These are phyloP conservation scores for Tuber magnatum DNA, from an alignment of 495 filamentous ascomycete species.

Conservation along the genomic window DNA sequence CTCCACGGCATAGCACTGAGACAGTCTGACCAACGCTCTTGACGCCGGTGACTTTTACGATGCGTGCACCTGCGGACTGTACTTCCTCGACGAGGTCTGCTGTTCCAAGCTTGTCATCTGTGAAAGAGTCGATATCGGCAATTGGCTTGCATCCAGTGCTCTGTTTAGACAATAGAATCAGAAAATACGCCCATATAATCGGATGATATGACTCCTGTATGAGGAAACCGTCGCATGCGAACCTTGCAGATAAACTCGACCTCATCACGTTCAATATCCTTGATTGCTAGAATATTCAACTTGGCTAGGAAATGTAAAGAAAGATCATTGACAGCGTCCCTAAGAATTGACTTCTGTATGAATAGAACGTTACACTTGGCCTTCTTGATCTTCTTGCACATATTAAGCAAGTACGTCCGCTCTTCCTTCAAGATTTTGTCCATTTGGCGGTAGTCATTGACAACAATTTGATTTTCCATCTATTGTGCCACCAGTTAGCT, in stretches of 20 bases:
- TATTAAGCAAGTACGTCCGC: slow-evolving; percentile 91
- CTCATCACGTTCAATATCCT: slow-evolving; percentile 97
- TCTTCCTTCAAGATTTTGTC: slow-evolving; percentile 99
- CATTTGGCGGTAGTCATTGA: slow-evolving; percentile 99
- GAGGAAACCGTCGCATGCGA: slow-evolving; percentile 6
- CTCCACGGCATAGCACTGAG: slow-evolving; percentile 86
- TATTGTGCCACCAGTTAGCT: slow-evolving; percentile 39
- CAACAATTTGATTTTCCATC: slow-evolving; percentile 99
- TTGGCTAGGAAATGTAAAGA: slow-evolving; percentile 95
- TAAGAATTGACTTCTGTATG: slow-evolving; percentile 96
- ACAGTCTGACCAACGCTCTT: slow-evolving; percentile 76
- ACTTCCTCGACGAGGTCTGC: slow-evolving; percentile 92
- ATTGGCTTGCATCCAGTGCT: slow-evolving; percentile 96
- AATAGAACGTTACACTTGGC: slow-evolving; percentile 98
- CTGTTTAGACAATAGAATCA: slow-evolving; percentile 36
- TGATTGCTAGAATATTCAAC: slow-evolving; percentile 88
- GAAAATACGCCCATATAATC: neutral
- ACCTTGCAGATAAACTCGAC: slow-evolving; percentile 98
- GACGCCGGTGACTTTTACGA: slow-evolving; percentile 90
- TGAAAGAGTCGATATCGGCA: slow-evolving; percentile 97
- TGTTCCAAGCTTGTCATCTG: slow-evolving; percentile 95
- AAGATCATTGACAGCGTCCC: slow-evolving; percentile 95
- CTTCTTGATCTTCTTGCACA: slow-evolving; percentile 99
- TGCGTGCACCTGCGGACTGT: slow-evolving; percentile 74
- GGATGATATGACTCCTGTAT: neutral